phyloP scores from a whole-genome alignment of 1,284 basidiomycete genomes.

The Trichosporon sp. region DNA sequence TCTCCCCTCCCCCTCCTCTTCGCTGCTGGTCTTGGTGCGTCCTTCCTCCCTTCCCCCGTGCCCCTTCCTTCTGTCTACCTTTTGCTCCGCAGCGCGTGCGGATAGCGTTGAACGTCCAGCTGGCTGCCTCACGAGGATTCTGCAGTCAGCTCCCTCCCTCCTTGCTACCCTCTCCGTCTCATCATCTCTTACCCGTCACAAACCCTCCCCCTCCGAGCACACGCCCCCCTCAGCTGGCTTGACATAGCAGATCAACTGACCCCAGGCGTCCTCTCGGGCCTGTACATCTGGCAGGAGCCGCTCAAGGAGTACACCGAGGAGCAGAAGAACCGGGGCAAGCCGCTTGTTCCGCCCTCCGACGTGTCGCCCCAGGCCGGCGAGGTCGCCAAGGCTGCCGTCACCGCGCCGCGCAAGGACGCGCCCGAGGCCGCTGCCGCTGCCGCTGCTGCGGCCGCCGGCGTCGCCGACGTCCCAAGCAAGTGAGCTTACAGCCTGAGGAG shows the following conservation, averaged over 20 bases:
- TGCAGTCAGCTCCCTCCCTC: not conserved
- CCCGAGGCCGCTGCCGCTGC: not conserved
- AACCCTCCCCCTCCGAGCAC: not conserved
- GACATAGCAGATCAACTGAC: constrained; percentile 8
- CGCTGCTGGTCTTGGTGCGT: constrained; percentile 32
- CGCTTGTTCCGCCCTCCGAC: not conserved
- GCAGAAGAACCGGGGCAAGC: not conserved
- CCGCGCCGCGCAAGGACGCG: not conserved
- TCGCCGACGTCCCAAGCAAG: not conserved
- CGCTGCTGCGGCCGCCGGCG: too few relatives aligned
- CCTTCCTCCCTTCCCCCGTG: not conserved
- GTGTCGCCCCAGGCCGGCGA: not conserved
- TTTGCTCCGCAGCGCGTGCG: not conserved
- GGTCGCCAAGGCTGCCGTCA: not conserved
- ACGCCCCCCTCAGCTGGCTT: too few relatives aligned
- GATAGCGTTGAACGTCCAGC: too few relatives aligned
- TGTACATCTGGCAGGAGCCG: constrained; percentile 36
- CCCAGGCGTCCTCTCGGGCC: constrained; percentile 33
- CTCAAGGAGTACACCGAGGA: constrained; percentile 25
- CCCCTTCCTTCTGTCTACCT: not conserved
- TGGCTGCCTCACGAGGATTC: too few relatives aligned
- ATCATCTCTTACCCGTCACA: not conserved
- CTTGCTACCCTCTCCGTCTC: not conserved
- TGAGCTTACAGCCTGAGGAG: not conserved
- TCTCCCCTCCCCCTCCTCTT: constrained; percentile 26